phyloP scores from a whole-genome alignment of 345 rosid genomes.

The Acer negundo region DNA sequence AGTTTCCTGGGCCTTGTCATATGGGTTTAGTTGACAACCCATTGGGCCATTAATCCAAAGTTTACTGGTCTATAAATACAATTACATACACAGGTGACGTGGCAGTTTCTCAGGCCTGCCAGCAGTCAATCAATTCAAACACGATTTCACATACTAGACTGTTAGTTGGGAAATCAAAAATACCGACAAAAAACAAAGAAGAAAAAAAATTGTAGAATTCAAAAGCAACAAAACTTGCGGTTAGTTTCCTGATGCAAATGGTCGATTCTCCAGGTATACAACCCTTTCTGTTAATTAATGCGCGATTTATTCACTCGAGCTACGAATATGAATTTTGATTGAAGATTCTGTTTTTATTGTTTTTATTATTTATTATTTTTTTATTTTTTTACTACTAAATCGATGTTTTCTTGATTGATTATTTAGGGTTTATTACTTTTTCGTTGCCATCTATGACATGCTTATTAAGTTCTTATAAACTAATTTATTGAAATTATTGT shows the following conservation, averaged over 20 bases:
- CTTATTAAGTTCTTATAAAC: no score
- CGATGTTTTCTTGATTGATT: neutral
- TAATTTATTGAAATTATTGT: neutral
- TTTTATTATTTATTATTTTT: no score
- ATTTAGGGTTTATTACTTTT: neutral
- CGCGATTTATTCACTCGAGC: no score
- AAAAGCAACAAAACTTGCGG: neutral
- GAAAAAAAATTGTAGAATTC: neutral
- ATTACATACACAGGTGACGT: neutral
- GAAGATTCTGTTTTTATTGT: no score
- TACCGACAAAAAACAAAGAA: neutral
- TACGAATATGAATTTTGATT: no score
- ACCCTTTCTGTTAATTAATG: no score
- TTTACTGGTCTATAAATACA: no score
- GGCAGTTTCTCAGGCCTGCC: neutral
- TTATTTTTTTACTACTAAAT: neutral
- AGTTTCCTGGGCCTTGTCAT: no score
- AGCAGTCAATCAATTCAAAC: neutral
- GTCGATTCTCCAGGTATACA: neutral
- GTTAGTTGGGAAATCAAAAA: neutral
- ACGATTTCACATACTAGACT: neutral
- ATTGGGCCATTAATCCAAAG: neutral
- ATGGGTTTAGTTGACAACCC: no score
- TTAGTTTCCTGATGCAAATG: constrained; percentile 1
- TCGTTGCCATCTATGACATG: neutral